These are phyloP conservation scores for Phialophora tarda DNA, from an alignment of 2,329 filamentous ascomycete genomes.

Conservation along the genomic window DNA sequence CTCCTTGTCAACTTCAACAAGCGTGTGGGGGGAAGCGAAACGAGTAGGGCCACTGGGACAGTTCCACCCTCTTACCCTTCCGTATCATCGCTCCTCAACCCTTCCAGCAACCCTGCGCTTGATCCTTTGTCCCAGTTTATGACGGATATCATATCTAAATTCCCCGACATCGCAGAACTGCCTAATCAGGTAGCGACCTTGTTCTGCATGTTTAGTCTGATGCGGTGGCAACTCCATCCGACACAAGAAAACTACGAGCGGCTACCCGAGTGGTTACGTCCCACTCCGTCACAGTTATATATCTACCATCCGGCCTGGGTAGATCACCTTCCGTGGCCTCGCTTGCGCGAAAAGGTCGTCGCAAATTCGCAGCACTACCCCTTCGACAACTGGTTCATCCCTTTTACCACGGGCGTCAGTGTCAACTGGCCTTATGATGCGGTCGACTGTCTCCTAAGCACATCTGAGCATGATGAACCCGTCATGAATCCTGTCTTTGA, in stretches of 20 bases:
- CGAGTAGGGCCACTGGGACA: constrained; percentile 51
- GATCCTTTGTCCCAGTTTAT: constrained; percentile 85
- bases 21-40: constrained; percentile 67
- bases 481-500: constrained; percentile 88
- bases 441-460: constrained; percentile 69
- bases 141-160: constrained; percentile 82
- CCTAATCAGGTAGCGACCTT: constrained; percentile 83
- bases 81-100: constrained; percentile 78
- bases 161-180: constrained; percentile 76
- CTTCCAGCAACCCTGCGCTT: constrained; percentile 48
- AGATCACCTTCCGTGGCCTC: constrained; percentile 79
- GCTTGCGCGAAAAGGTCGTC: constrained; percentile 72
- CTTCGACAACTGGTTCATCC: constrained; percentile 83
- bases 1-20: constrained; percentile 80
- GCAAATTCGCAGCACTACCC: constrained; percentile 61
- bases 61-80: constrained; percentile 79
- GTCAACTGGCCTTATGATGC: constrained; percentile 86
- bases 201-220: constrained; percentile 84
- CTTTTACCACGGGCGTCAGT: constrained; percentile 75
- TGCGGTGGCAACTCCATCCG: constrained; percentile 83
- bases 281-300: constrained; percentile 69
- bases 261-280: constrained; percentile 74
- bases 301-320: constrained; percentile 78
- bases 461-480: constrained; percentile 63
- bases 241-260: constrained; percentile 79